Evolutionary conservation across 1,284 basidiomycete species (phyloP).

Genomic region (Ustilago vetiveriae): DNA sequence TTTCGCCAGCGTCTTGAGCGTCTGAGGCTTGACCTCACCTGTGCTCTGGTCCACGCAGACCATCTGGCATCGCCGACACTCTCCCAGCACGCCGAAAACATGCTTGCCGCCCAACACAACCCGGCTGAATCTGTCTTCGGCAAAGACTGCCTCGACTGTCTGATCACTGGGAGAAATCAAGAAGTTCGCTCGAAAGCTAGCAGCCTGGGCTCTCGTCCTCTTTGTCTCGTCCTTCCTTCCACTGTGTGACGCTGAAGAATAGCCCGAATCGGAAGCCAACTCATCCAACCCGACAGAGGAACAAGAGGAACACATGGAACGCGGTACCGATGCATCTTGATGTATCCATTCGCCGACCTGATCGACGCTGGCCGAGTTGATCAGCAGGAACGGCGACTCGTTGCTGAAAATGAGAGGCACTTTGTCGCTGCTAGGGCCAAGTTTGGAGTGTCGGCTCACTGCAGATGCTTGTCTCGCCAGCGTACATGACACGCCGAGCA

Average conservation of each 20-base stretch:
- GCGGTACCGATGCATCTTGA: not conserved
- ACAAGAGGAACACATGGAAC: not conserved
- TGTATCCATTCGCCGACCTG: slow-evolving; percentile 40
- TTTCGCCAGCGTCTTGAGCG: slow-evolving; percentile 36
- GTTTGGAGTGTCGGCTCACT: slow-evolving; percentile 34
- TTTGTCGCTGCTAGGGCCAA: slow-evolving; percentile 21
- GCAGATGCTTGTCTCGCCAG: slow-evolving; percentile 30
- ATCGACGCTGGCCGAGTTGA: slow-evolving; percentile 37
- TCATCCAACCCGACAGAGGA: slow-evolving; percentile 12
- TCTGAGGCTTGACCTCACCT: slow-evolving; percentile 39
- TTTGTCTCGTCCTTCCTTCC: not conserved
- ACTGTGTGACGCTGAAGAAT: slow-evolving; percentile 24
- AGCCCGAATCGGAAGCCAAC: slow-evolving; percentile 34
- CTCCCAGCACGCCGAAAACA: slow-evolving; percentile 42
- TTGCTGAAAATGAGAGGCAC: slow-evolving; percentile 53
- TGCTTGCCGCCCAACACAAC: slow-evolving; percentile 34
- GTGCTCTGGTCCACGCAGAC: slow-evolving; percentile 47
- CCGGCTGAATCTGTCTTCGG: slow-evolving; percentile 28
- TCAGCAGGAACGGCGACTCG: slow-evolving; percentile 55
- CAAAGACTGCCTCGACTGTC: slow-evolving; percentile 3
- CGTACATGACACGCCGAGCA: slow-evolving; percentile 46
- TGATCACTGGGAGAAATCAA: slow-evolving; percentile 18
- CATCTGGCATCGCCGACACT: slow-evolving; percentile 53
- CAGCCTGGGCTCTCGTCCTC: slow-evolving; percentile 6
- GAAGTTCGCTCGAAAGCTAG: slow-evolving; percentile 54